phyloP scores from a whole-genome alignment of 2,329 filamentous ascomycete genomes.

The Alternaria solani region DNA sequence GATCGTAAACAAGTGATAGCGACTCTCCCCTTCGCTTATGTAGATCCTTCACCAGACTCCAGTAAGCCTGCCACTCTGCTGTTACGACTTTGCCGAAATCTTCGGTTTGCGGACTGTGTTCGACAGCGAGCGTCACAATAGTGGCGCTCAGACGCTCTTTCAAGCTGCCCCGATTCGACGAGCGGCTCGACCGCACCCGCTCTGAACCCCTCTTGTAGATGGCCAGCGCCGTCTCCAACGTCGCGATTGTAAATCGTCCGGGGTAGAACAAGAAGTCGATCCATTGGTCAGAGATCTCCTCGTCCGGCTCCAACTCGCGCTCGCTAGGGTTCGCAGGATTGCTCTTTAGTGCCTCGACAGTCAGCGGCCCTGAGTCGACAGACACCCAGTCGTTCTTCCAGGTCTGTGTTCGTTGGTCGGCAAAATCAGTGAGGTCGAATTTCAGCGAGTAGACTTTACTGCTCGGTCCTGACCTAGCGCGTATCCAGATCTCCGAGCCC shows the following conservation, averaged over 20 bases:
- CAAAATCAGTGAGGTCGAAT: conserved; percentile 72
- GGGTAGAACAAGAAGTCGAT: conserved; percentile 82
- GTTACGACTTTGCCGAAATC: conserved; percentile 77
- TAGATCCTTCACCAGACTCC: conserved; percentile 82
- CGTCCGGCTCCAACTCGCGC: conserved; percentile 37
- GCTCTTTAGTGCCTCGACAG: conserved; percentile 51
- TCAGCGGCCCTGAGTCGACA: conserved; percentile 54
- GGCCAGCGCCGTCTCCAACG: conserved; percentile 81
- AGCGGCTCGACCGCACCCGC: conserved; percentile 20
- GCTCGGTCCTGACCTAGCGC: conserved; percentile 64
- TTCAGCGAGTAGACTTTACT: conserved; percentile 74
- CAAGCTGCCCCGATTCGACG: conserved; percentile 62
- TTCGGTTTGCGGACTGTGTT: conserved; percentile 75
- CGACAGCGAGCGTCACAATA: conserved; percentile 72
- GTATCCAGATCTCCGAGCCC: conserved; percentile 57
- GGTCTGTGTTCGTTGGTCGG: conserved; percentile 67
- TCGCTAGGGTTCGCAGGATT: conserved; percentile 51
- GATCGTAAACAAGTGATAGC: conserved; percentile 78
- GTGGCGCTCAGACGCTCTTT: conserved; percentile 79
- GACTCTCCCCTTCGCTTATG: conserved; percentile 87
- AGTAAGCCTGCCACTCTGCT: conserved; percentile 89
- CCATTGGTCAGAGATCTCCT: conserved; percentile 74
- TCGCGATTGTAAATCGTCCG: conserved; percentile 79
- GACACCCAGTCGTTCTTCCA: conserved; percentile 68
- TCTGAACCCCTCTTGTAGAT: conserved; percentile 77